These are phyloP conservation scores for Cytospora schulzeri DNA, from an alignment of 2,329 filamentous ascomycete genomes.

Conservation along the genomic window DNA sequence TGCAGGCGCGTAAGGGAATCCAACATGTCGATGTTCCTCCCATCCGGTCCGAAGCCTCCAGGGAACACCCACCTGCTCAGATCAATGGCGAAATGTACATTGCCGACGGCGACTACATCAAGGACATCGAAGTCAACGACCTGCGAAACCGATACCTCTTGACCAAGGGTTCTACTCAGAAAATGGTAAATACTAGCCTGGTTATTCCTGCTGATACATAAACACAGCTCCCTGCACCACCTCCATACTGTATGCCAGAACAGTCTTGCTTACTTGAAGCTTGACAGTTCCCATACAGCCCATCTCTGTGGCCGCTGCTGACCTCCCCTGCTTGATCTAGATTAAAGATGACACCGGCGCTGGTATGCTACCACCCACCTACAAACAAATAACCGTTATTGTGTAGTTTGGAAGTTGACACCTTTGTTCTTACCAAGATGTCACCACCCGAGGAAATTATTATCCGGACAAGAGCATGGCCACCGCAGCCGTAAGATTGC, in stretches of 20 bases:
- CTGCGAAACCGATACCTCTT: constrained; percentile 94
- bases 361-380: constrained; percentile 77
- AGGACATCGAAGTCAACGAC: constrained; percentile 99
- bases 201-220: constrained; percentile 66
- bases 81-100: constrained; percentile 90
- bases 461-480: constrained; percentile 98
- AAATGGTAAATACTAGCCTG: constrained; percentile 94
- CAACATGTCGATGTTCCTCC: constrained; percentile 90
- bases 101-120: constrained; percentile 95
- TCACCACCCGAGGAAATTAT: constrained; percentile 95
- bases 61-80: constrained; percentile 49
- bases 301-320: constrained; percentile 88
- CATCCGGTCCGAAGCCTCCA: constrained; percentile 54
- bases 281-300: constrained; percentile 63
- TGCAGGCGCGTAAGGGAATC: constrained; percentile 84
- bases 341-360: constrained; percentile 99
- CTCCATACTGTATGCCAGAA: constrained; percentile 50
- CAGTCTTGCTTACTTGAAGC: constrained; percentile 71
- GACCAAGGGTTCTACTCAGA: constrained; percentile 96
- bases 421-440: constrained; percentile 76
- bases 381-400: constrained; percentile 26
- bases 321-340: constrained; percentile 89
- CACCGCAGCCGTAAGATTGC: constrained; percentile 75
- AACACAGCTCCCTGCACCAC: constrained; percentile 33
- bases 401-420: constrained; percentile 59